Evolutionary conservation across 352 stramenopile genomes (phyloP).

Genomic region (Pythium graminicola): DNA sequence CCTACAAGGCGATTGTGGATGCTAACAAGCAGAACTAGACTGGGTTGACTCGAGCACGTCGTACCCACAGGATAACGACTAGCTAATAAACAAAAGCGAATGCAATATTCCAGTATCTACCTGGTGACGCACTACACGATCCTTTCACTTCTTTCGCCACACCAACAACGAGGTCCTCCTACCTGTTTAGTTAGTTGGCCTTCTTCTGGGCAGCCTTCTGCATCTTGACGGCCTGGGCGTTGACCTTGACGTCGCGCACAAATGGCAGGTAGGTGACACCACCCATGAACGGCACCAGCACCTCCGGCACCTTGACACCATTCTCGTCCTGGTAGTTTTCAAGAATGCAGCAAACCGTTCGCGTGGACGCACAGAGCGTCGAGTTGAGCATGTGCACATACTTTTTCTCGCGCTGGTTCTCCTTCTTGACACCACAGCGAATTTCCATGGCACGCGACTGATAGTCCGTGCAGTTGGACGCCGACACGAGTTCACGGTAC

Average conservation of each 20-base stretch:
- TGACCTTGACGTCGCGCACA: conserved; percentile 91
- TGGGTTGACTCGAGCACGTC: too few species aligned
- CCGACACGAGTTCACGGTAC: conserved; percentile 79
- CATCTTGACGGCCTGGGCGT: conserved; percentile 91
- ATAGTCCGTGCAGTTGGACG: conserved; percentile 89
- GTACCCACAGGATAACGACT: too few species aligned
- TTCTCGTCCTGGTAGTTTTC: conserved; percentile 81
- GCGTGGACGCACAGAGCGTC: conserved; percentile 74
- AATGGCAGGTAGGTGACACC: conserved; percentile 98
- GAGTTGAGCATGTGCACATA: conserved; percentile 89
- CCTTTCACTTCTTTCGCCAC: not conserved
- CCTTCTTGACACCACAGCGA: conserved; percentile 62
- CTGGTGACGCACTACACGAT: not conserved
- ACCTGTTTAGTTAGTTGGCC: conserved; percentile 37
- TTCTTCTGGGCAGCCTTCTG: conserved; percentile 95
- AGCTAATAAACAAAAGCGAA: not conserved
- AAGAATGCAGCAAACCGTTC: conserved; percentile 78
- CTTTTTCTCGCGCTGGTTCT: conserved; percentile 56
- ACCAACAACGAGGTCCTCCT: not conserved
- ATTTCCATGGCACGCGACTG: conserved; percentile 83
- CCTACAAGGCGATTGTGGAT: conserved; percentile 49
- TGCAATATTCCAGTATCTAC: conserved; percentile 3
- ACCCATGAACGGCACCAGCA: conserved; percentile 76
- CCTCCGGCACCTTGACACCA: conserved; percentile 70
- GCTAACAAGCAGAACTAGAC: conserved; percentile 14